Evolutionary conservation across 208 protist genomes (phyloP).

Genomic region (Eutreptiella sp.): DNA sequence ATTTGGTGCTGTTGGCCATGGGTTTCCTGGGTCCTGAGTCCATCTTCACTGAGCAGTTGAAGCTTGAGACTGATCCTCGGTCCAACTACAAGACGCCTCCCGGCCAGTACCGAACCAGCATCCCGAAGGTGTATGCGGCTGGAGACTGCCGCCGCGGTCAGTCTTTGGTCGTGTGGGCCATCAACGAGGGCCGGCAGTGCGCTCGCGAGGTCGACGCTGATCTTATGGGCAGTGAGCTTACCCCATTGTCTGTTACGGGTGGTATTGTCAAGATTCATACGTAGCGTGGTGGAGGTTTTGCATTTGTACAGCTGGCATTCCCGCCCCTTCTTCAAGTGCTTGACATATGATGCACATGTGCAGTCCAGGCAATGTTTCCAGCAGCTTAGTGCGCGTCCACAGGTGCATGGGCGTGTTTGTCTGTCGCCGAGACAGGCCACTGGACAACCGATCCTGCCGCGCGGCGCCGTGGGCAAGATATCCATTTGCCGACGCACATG

Average conservation of each 20-base stretch:
- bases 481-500: too few relatives aligned
- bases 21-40: conserved; percentile 59
- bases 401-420: too few relatives aligned
- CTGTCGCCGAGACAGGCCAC: too few relatives aligned
- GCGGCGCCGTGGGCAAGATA: too few relatives aligned
- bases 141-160: conserved; percentile 63
- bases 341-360: too few relatives aligned
- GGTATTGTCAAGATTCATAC: conserved; percentile 36
- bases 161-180: conserved; percentile 74
- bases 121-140: conserved; percentile 40
- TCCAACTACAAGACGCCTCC: conserved; percentile 39
- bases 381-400: too few relatives aligned
- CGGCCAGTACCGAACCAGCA: conserved; percentile 37
- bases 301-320: too few relatives aligned
- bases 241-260: conserved; percentile 29
- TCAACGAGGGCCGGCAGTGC: conserved; percentile 52
- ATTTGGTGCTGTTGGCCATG: conserved; percentile 65
- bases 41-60: conserved; percentile 21
- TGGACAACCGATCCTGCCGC: too few relatives aligned
- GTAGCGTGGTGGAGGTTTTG: too few relatives aligned
- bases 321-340: too few relatives aligned
- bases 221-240: conserved; percentile 35
- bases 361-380: too few relatives aligned
- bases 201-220: conserved; percentile 46
- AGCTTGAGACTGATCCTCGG: conserved; percentile 34